These are phyloP conservation scores for Amanita jacksonii DNA, from an alignment of 768 basidiomycete genomes.

Conservation along the genomic window DNA sequence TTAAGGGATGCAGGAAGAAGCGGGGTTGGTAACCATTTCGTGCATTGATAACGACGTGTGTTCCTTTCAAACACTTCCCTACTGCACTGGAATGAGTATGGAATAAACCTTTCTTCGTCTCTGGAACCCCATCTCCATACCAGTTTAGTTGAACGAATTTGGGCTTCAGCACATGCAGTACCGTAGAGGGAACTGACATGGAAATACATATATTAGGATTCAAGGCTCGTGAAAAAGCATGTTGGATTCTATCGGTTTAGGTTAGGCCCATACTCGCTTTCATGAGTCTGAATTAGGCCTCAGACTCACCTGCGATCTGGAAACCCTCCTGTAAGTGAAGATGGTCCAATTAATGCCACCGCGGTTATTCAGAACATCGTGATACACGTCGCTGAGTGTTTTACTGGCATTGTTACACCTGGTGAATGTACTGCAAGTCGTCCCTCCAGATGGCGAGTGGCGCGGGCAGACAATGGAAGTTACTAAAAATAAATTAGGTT, in stretches of 20 bases:
- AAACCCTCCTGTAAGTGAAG: conserved; percentile 83
- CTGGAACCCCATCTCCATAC: conserved; percentile 97
- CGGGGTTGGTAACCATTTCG: conserved; percentile 48
- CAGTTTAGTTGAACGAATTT: conserved; percentile 97
- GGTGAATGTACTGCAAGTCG: too few species aligned
- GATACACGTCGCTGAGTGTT: conserved; percentile 66
- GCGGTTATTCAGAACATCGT: conserved; percentile 56
- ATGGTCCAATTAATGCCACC: conserved; percentile 69
- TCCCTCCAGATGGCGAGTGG: too few species aligned
- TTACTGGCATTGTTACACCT: conserved; percentile 55
- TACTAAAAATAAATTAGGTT: too few species aligned
- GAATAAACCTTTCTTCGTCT: conserved; percentile 85
- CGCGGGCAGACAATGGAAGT: too few species aligned
- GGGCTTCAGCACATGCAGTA: conserved; percentile 19
- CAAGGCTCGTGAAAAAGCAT: conserved; percentile 78
- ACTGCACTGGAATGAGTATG: conserved; percentile 80
- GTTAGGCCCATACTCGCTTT: conserved; percentile 11
- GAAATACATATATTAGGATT: conserved; percentile 64
- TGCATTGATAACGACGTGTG: conserved; percentile 81
- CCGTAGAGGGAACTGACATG: too few species aligned
- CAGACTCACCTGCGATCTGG: conserved; percentile 73
- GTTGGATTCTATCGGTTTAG: conserved; percentile 63
- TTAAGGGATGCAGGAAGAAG: not conserved
- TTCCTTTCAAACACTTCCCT: conserved; percentile 68
- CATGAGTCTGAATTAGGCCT: conserved; percentile 5